Base-by-base conservation (phyloP, 208 protist genomes). In the Balamuthia mandrillaris region DNA sequence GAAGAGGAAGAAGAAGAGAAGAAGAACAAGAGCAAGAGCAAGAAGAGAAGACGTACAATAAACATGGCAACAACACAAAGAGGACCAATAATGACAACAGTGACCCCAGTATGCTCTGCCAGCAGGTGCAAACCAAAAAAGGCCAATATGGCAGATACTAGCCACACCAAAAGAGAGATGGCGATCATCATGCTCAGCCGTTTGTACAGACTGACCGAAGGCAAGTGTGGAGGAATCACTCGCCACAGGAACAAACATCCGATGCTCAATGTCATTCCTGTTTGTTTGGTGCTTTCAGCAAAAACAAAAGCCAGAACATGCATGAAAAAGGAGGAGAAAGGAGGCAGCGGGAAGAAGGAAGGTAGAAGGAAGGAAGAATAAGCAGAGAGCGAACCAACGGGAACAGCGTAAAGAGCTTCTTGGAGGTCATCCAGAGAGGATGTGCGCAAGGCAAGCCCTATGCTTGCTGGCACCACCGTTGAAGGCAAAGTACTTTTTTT, bases 231-330 rank as follows among this genome's bases (percentile, higher is more conserved):
- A 5, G 68, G 68, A 16, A 78, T 21, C 3, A 78, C 6, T 37
- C 68, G 68, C 68, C 68, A 78, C 14, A 78, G 45, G n/a, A 42
- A 7, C 31, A 78, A 49, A 39, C 52, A 78, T 42, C 52, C 52
- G 68, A 78, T 49, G 0, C 45, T 27, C 5, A 49, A 54, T 21
- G 68, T 78, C 68, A 42, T 78, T 42, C 42, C n/a, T n/a, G n/a
- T n/a, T n/a, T n/a, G n/a, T n/a, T n/a, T n/a, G n/a, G n/a, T n/a
- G n/a, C n/a, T n/a, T n/a, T n/a, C n/a, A n/a, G n/a, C n/a, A n/a
- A n/a, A n/a, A n/a, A n/a, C n/a, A n/a, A n/a, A n/a, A n/a, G n/a
- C n/a, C n/a, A n/a, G n/a, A n/a, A n/a, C n/a, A n/a, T n/a, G n/a
- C n/a, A n/a, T n/a, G n/a, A n/a, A n/a, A n/a, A n/a, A n/a, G n/a